Conservation (phyloP, 257 asterid species). For the Fraxinus anomala region DNA sequence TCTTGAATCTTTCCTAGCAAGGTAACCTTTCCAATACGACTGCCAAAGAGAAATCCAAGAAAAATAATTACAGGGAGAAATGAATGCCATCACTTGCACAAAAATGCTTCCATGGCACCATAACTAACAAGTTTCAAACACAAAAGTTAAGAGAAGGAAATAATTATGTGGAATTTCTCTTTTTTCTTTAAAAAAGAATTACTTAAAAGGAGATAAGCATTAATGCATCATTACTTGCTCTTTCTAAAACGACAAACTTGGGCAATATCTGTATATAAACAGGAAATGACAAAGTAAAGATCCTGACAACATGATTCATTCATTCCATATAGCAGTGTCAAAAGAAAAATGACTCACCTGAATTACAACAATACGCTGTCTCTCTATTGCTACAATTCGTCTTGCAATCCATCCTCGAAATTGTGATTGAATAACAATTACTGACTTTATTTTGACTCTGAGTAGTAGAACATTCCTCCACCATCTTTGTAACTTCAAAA, state of each 20-base stretch:
- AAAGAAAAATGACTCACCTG: conserved; percentile 53
- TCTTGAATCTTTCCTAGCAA: conserved; percentile 70
- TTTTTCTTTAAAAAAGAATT: not conserved
- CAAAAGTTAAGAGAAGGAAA: not conserved
- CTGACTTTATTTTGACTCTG: conserved; percentile 46
- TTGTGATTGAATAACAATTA: conserved; percentile 66
- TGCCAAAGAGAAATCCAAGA: conserved; percentile 31
- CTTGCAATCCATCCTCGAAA: conserved; percentile 68
- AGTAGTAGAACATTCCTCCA: conserved; percentile 59
- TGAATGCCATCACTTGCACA: conserved; percentile 12
- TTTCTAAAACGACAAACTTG: not conserved
- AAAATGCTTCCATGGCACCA: not conserved
- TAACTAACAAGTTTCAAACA: conserved; percentile 2
- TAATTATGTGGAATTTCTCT: not conserved
- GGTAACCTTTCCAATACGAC: conserved; percentile 91
- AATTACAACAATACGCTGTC: conserved; percentile 52
- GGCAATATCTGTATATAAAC: not conserved
- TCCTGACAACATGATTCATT: not conserved
- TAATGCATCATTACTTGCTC: not conserved
- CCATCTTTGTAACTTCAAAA: conserved; percentile 79
- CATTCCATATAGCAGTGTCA: not conserved
- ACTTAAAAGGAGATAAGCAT: not conserved
- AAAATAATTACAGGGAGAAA: conserved; percentile 10
- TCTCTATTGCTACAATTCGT: conserved; percentile 45
- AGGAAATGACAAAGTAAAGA: not conserved